Evolutionary conservation across 331 rosid species (phyloP).

Genomic region (Cydonia oblonga): DNA sequence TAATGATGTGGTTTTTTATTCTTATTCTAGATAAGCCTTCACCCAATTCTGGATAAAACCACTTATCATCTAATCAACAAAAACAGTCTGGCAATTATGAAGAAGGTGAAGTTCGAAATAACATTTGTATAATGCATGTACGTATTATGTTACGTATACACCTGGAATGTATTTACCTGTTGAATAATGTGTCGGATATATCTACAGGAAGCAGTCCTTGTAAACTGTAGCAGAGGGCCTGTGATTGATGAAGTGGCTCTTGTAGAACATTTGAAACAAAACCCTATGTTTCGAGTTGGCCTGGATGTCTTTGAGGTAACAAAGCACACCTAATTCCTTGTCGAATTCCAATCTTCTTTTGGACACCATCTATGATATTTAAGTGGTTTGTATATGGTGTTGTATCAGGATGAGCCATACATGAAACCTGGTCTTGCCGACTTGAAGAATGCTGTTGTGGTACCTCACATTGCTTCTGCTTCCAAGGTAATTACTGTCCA

Average conservation of each 20-base stretch:
- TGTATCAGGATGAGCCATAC: conserved; percentile 77
- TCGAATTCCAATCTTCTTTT: background rate
- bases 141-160: no score
- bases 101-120: conserved; percentile 49
- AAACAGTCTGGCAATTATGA: conserved; percentile 74
- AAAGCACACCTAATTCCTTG: background rate
- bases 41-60: conserved; percentile 85
- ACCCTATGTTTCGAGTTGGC: conserved; percentile 95
- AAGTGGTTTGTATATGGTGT: background rate
- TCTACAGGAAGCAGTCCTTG: conserved; percentile 76
- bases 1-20: conserved; percentile 3
- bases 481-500: conserved; percentile 54
- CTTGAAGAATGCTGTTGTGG: conserved; percentile 86
- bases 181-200: background rate
- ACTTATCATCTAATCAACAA: conserved; percentile 93
- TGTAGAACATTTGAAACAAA: conserved; percentile 72
- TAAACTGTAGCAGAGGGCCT: conserved; percentile 97
- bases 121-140: background rate
- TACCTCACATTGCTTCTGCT: conserved; percentile 99
- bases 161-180: background rate
- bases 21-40: conserved; percentile 83
- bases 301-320: conserved; percentile 94
- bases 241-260: conserved; percentile 93
- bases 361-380: background rate
- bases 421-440: conserved; percentile 97